These are phyloP conservation scores for Phytophthora vignae DNA, from an alignment of 352 stramenopile species.

Conservation along the genomic window DNA sequence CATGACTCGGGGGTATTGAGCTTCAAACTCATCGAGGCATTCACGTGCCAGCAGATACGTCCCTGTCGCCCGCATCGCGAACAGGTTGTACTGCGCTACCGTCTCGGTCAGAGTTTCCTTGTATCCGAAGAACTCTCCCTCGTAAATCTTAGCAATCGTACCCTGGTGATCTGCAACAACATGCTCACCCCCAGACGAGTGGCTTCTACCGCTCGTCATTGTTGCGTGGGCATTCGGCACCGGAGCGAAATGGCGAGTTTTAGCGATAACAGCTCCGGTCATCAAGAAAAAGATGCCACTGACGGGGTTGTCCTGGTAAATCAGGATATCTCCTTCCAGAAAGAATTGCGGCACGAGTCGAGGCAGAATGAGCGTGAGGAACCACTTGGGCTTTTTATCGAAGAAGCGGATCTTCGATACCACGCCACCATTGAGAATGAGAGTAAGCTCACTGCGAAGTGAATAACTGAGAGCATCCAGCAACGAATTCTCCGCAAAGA, in stretches of 20 bases:
- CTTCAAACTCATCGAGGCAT: constrained; percentile 61
- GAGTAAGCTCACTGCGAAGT: constrained; percentile 68
- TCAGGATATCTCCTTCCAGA: constrained; percentile 69
- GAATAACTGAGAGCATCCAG: constrained; percentile 77
- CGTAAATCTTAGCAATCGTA: constrained; percentile 72
- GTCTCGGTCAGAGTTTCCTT: constrained; percentile 73
- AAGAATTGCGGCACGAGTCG: constrained; percentile 77
- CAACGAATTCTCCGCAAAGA: constrained; percentile 67
- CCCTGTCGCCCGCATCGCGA: constrained; percentile 62
- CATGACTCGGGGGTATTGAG: constrained; percentile 63
- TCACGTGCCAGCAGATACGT: constrained; percentile 74
- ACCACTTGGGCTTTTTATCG: constrained; percentile 89
- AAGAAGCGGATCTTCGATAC: constrained; percentile 81
- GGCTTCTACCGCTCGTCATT: constrained; percentile 12
- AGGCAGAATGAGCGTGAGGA: constrained; percentile 73
- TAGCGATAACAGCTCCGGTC: constrained; percentile 66
- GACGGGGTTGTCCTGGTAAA: constrained; percentile 74
- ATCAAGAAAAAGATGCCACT: constrained; percentile 86
- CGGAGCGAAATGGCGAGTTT: constrained; percentile 27
- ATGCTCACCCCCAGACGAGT: constrained; percentile 25
- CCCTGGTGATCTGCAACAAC: constrained; percentile 36
- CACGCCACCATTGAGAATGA: constrained; percentile 66
- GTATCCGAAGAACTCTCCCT: constrained; percentile 84
- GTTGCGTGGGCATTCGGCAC: constrained; percentile 19
- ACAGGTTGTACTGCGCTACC: constrained; percentile 73